A percentile compares a stretch with the other conserved stretches of the same genome.
These are phyloP conservation scores for Spatholobus suberectus DNA, from an alignment of 306 rosid species.

Conservation along the genomic window DNA sequence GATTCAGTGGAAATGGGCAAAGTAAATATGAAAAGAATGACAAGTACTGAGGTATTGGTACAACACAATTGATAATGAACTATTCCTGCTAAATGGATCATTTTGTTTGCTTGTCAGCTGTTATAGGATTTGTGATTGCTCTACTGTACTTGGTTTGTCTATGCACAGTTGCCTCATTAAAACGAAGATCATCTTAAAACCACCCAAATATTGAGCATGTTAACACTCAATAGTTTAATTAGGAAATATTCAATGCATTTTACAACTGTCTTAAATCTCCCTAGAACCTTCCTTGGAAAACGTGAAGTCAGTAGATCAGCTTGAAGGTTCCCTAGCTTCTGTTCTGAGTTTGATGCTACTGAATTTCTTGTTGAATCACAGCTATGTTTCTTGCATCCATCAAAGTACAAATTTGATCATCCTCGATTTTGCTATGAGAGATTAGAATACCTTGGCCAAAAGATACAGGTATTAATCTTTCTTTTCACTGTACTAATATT, in stretches of 20 bases:
- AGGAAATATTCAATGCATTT: slow-evolving; percentile 7
- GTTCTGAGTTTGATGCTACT: slow-evolving; percentile 6
- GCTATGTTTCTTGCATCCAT: slow-evolving; percentile 84
- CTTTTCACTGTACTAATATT: neutral
- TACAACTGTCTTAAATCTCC: slow-evolving; percentile 10
- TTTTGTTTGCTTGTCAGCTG: neutral
- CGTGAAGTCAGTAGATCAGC: neutral
- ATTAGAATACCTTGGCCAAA: slow-evolving; percentile 80
- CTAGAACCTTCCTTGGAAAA: neutral
- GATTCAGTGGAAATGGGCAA: neutral
- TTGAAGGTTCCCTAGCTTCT: slow-evolving; percentile 7
- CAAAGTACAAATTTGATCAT: slow-evolving; percentile 78
- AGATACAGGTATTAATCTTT: slow-evolving; percentile 68
- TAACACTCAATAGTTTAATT: slow-evolving; percentile 4
- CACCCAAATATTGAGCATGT: neutral
- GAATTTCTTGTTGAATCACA: slow-evolving; percentile 45
- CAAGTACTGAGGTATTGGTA: neutral
- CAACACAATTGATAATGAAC: slow-evolving; percentile 4
- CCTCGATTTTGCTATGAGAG: slow-evolving; percentile 86
- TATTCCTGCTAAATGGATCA: neutral
- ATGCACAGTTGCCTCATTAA: slow-evolving; percentile 7
- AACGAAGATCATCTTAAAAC: neutral
- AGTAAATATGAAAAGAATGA: neutral
- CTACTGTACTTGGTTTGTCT: slow-evolving; percentile 8
- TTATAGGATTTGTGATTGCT: neutral